Percentiles rank a stretch among this genome's conserved stretches.
Evolutionary conservation across 305 asterid species (phyloP).

Genomic region (Solanum hybrid): DNA sequence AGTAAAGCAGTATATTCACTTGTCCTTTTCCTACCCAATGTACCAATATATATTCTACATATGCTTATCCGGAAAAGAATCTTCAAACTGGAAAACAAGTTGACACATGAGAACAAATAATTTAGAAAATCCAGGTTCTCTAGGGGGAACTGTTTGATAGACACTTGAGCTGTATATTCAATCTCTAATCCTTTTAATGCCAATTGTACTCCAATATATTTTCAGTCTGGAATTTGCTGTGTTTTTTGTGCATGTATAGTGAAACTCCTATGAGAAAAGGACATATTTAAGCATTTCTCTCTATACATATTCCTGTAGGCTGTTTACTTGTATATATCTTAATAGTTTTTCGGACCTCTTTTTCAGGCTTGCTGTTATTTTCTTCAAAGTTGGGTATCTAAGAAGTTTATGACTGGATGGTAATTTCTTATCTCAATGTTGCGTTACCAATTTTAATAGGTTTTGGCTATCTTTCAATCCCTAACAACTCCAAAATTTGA

Average conservation of each 20-base stretch:
- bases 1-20: background rate
- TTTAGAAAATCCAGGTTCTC: background rate
- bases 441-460: background rate
- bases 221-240: background rate
- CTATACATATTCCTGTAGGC: background rate
- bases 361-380: constrained; percentile 86
- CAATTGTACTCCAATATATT: background rate
- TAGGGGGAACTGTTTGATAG: background rate
- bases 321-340: background rate
- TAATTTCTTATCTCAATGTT: constrained; percentile 19
- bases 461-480: constrained; percentile 1
- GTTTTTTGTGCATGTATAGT: background rate
- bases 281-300: background rate
- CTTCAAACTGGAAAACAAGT: background rate
- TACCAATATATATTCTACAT: background rate
- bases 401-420: constrained; percentile 98
- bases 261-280: background rate
- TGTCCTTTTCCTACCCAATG: background rate
- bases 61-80: background rate
- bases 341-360: background rate
- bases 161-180: background rate
- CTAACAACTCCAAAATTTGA: constrained; percentile 14
- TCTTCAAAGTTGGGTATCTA: constrained; percentile 88
- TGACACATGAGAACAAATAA: background rate
- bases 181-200: background rate